A percentile compares a stretch with the other conserved stretches of the same genome.
phyloP scores from a whole-genome alignment of 306 rosid species.

The Adenanthera pavonina region DNA sequence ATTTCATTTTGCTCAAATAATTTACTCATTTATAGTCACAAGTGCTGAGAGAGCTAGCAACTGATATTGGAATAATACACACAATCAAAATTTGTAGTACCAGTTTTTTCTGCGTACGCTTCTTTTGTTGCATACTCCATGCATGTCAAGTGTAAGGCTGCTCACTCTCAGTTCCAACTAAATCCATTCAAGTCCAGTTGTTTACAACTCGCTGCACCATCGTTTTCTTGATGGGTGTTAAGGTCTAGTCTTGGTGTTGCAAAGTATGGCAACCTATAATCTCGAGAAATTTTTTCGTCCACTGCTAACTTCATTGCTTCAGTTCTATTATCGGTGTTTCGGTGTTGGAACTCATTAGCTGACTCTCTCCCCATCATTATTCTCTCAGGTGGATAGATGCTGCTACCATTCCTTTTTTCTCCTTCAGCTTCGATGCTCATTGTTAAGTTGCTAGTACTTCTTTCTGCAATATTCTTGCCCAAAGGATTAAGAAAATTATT shows the following conservation, averaged over 20 bases:
- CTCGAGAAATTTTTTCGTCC: constrained; percentile 45
- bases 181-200: constrained; percentile 60
- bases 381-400: constrained; percentile 36
- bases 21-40: constrained; percentile 16
- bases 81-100: neutral
- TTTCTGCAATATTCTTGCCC: constrained; percentile 45
- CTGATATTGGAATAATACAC: constrained; percentile 22
- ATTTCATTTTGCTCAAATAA: constrained; percentile 43
- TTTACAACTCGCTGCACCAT: constrained; percentile 60
- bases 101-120: constrained; percentile 11
- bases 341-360: constrained; percentile 43
- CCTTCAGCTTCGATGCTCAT: constrained; percentile 64
- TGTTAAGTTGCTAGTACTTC: constrained; percentile 51
- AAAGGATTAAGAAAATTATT: constrained; percentile 48
- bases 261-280: constrained; percentile 54
- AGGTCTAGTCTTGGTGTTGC: constrained; percentile 72
- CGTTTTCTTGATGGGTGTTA: constrained; percentile 67
- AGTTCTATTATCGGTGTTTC: constrained; percentile 37
- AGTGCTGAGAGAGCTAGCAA: constrained; percentile 19
- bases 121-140: constrained; percentile 22
- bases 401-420: constrained; percentile 50
- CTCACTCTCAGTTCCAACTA: constrained; percentile 62
- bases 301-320: constrained; percentile 40
- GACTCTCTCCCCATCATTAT: constrained; percentile 39
- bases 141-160: neutral